Conservation (phyloP, 257 asterid genomes). For the Agastache rugosa region DNA sequence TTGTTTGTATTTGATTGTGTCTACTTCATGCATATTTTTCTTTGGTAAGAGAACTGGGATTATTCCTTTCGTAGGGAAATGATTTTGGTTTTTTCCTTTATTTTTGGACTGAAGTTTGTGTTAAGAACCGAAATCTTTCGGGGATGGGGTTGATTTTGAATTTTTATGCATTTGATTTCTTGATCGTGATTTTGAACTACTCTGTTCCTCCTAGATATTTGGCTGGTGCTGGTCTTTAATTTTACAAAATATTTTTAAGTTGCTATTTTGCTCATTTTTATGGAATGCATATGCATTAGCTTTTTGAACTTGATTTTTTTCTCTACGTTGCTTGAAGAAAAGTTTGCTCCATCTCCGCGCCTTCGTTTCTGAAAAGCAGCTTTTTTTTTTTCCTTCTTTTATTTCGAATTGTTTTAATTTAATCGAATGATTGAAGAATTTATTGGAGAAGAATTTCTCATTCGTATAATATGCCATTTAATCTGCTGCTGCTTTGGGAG, state of each 20-base stretch:
- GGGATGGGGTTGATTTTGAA: background rate
- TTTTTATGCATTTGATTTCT: background rate
- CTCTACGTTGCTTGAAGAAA: background rate
- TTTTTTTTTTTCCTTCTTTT: background rate
- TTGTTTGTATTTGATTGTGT: background rate
- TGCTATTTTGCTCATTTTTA: background rate
- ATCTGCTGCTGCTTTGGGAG: background rate
- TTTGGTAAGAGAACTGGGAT: background rate
- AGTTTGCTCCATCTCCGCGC: background rate
- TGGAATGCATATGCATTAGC: background rate
- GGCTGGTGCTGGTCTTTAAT: background rate
- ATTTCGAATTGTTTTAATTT: background rate
- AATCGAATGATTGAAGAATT: background rate
- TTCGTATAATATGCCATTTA: background rate
- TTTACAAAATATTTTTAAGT: background rate
- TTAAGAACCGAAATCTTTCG: background rate
- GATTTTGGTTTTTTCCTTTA: background rate
- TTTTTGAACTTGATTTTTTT: background rate
- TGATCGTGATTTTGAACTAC: conserved; percentile 10
- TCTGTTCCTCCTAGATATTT: background rate
- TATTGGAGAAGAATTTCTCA: background rate
- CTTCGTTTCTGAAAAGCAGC: background rate
- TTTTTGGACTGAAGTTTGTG: background rate
- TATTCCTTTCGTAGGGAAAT: background rate
- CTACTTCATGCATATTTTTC: conserved; percentile 8